Conservation (phyloP, 1,284 basidiomycete genomes). For the Fomitiporia mediterranea region DNA sequence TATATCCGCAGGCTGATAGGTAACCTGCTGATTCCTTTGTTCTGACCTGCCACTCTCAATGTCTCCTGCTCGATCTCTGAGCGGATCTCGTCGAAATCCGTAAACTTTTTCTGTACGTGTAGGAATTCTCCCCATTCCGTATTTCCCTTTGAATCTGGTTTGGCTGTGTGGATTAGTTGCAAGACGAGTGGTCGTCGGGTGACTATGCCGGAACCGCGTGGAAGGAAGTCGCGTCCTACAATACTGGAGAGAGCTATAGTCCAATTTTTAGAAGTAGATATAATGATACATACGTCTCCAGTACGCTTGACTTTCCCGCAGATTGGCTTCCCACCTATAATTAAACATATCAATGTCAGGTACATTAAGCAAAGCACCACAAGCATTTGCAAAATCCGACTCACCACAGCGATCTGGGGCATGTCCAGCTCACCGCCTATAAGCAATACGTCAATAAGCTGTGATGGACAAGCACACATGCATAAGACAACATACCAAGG, state of each 20-base stretch:
- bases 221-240: constrained; percentile 94
- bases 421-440: constrained; percentile 81
- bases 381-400: constrained; percentile 21
- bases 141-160: constrained; percentile 42
- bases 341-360: neutral
- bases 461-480: neutral
- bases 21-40: constrained; percentile 96
- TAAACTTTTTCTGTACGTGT: constrained; percentile 94
- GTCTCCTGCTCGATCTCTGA: constrained; percentile 99
- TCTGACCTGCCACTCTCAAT: constrained; percentile 95
- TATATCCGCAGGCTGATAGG: constrained; percentile 95
- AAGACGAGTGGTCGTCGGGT: constrained; percentile 93
- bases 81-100: constrained; percentile 90
- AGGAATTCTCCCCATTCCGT: constrained; percentile 96
- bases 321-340: constrained; percentile 79
- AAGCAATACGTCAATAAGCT: constrained; percentile 15
- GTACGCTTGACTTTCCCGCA: constrained; percentile 80
- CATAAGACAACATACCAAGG: constrained; percentile 50
- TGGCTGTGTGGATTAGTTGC: constrained; percentile 88
- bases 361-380: neutral
- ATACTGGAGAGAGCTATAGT: constrained; percentile 49
- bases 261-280: neutral
- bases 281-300: constrained; percentile 64
- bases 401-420: constrained; percentile 78
- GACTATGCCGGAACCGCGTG: constrained; percentile 91